Base-by-base conservation (phyloP, 2,329 filamentous ascomycete genomes). In the Cercospora citrullina region DNA sequence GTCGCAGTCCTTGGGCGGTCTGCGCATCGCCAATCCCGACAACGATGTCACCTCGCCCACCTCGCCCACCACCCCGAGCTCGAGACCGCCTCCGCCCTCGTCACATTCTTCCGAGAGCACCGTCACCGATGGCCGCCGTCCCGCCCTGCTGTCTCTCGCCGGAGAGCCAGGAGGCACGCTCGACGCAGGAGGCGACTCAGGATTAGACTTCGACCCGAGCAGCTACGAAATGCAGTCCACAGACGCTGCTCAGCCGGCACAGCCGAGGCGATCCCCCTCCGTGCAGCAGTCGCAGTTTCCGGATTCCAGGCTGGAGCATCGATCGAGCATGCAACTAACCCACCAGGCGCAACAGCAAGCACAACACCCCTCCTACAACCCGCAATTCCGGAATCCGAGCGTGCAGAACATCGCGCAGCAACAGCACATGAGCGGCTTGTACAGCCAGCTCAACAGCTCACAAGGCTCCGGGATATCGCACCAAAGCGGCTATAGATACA, bases 21-120 rank as follows among this genome's bases (percentile, higher is more conserved):
- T 99, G 81, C 92, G 94, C 80, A 98, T 99, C 80, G 94, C 95
- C 76, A 99, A 98, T 80, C 94, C 94, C 65, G 94, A 97, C 82
- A 89, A 95, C 82, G 86, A 83, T 68, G 74, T 71, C 59, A 48
- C 57, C 64, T 71, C 72, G 64, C 69, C 67, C 61, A 67, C 71
- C 64, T 66, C 63, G 60, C 70, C 65, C 51, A 64, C 60, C 51
- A 63, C 71, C 68, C 39, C 72, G 36, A 36, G 60, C 60, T 45
- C 48, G 42, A 68, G 60, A 60, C 67, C 71, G 53, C 75, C 74
- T 33, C 74, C 73, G 55, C 72, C 71, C 12, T 77, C 77, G 9
- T 78, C 77, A 14, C 76, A 75, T 60, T 78, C 76, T 21, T 78
- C 78, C 42, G 73, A 70, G 60, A 76, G 73, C 73, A 81, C 81